A percentile compares a stretch with the other conserved stretches of the same genome.
Conservation (phyloP, 177 flowering plant species). For the Telopea speciosissima region DNA sequence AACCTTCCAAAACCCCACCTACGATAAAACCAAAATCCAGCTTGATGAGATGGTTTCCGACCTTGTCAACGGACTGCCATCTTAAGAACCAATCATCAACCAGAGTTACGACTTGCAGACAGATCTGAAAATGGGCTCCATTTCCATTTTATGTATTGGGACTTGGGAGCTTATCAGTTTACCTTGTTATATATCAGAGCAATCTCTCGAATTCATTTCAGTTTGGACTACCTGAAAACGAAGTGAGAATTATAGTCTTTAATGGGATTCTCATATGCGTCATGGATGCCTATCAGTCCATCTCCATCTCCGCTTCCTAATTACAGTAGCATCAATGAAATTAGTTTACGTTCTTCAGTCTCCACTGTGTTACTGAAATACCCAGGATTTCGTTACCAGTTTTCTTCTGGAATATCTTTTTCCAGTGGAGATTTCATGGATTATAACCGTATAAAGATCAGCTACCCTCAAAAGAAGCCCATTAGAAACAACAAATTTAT, state of each 20-base stretch:
- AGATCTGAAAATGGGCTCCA: too few species aligned
- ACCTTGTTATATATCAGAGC: too few species aligned
- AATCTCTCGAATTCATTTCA: too few species aligned
- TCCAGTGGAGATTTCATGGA: neutral
- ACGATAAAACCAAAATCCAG: too few species aligned
- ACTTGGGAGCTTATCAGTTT: too few species aligned
- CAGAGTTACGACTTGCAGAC: too few species aligned
- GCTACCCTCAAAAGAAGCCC: neutral
- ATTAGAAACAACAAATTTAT: conserved; percentile 6
- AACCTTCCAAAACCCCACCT: too few species aligned
- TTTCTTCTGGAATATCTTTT: neutral
- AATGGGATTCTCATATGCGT: conserved; percentile 5
- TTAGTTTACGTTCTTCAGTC: neutral
- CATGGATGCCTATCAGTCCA: neutral
- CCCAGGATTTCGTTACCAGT: neutral
- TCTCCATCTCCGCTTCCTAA: neutral
- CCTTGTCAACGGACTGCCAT: too few species aligned
- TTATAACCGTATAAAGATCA: neutral
- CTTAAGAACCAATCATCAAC: too few species aligned
- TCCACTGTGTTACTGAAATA: neutral
- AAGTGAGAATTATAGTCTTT: neutral
- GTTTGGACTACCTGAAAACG: too few species aligned
- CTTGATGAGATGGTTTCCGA: too few species aligned
- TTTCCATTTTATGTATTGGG: too few species aligned
- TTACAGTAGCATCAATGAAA: neutral